Evolutionary conservation across 306 rosid genomes (phyloP).

Genomic region (Vigna mungo): DNA sequence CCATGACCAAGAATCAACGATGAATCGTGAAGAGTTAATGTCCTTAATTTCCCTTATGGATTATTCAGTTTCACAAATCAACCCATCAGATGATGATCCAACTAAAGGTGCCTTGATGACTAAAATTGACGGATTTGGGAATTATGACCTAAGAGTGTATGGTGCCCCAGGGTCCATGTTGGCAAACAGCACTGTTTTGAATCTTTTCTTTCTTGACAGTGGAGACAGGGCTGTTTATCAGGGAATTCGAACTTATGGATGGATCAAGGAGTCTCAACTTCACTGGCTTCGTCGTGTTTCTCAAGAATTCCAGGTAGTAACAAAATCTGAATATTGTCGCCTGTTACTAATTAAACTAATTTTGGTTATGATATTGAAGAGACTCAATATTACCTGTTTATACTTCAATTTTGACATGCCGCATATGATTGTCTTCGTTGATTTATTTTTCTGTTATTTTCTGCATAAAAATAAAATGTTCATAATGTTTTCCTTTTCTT

Average conservation of each 20-base stretch:
- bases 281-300: slow-evolving; percentile 72
- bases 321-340: slow-evolving; percentile 25
- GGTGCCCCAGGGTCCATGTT: slow-evolving; percentile 83
- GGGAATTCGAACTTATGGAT: slow-evolving; percentile 82
- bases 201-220: slow-evolving; percentile 92
- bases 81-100: slow-evolving; percentile 54
- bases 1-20: slow-evolving; percentile 93
- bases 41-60: slow-evolving; percentile 85
- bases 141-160: slow-evolving; percentile 68
- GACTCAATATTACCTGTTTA: neutral
- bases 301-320: slow-evolving; percentile 66
- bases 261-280: slow-evolving; percentile 93
- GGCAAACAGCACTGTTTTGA: slow-evolving; percentile 78
- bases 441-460: slow-evolving; percentile 16
- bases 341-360: slow-evolving; percentile 3
- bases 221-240: slow-evolving; percentile 72
- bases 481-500: slow-evolving; percentile 8
- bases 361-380: slow-evolving; percentile 7
- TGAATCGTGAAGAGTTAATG: slow-evolving; percentile 87
- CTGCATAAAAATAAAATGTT: neutral
- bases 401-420: slow-evolving; percentile 22
- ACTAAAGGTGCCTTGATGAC: slow-evolving; percentile 39
- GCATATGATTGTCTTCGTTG: slow-evolving; percentile 21
- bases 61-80: slow-evolving; percentile 76
- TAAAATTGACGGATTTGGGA: slow-evolving; percentile 86